These are phyloP conservation scores for Pseudogymnoascus sp. DNA, from an alignment of 2,329 filamentous ascomycete species.

Conservation along the genomic window DNA sequence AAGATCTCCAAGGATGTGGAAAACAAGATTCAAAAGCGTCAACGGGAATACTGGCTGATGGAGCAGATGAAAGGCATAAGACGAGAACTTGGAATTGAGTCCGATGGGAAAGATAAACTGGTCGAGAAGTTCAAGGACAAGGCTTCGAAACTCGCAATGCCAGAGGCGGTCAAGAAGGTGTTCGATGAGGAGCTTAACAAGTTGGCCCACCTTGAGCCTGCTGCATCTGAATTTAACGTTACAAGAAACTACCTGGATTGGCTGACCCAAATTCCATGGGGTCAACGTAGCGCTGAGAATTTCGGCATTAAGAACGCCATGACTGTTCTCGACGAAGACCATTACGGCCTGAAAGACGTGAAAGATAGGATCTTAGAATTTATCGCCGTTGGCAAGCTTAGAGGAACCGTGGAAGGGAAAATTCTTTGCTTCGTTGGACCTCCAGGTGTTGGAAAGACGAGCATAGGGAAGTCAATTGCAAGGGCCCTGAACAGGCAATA, in stretches of 20 bases:
- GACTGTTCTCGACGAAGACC: slow-evolving; percentile 87
- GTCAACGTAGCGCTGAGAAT: slow-evolving; percentile 88
- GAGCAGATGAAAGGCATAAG: slow-evolving; percentile 99
- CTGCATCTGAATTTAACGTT: slow-evolving; percentile 96
- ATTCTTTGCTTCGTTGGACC: slow-evolving; percentile 97
- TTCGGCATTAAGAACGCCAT: slow-evolving; percentile 91
- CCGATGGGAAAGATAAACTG: slow-evolving; percentile 95
- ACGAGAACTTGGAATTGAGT: slow-evolving; percentile 90
- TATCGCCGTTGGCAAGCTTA: slow-evolving; percentile 93
- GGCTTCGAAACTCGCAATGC: slow-evolving; percentile 89
- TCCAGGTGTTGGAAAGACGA: slow-evolving; percentile 96
- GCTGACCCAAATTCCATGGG: slow-evolving; percentile 98
- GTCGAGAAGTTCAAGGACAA: slow-evolving; percentile 98
- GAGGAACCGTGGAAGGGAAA: slow-evolving; percentile 95
- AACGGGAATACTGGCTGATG: slow-evolving; percentile 97
- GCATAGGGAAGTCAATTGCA: slow-evolving; percentile 96
- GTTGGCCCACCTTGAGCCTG: slow-evolving; percentile 86
- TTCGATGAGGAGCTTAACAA: slow-evolving; percentile 99
- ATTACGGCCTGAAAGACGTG: slow-evolving; percentile 94
- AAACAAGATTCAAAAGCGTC: slow-evolving; percentile 91
- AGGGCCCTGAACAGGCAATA: slow-evolving; percentile 91
- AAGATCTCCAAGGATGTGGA: slow-evolving; percentile 99
- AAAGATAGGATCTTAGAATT: slow-evolving; percentile 98
- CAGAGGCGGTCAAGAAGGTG: slow-evolving; percentile 90
- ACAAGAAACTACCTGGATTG: slow-evolving; percentile 97